Evolutionary conservation across 2,329 filamentous ascomycete species (phyloP), one percentile per base, ranked within the genome.

Genomic region (Alternaria sp.): DNA sequence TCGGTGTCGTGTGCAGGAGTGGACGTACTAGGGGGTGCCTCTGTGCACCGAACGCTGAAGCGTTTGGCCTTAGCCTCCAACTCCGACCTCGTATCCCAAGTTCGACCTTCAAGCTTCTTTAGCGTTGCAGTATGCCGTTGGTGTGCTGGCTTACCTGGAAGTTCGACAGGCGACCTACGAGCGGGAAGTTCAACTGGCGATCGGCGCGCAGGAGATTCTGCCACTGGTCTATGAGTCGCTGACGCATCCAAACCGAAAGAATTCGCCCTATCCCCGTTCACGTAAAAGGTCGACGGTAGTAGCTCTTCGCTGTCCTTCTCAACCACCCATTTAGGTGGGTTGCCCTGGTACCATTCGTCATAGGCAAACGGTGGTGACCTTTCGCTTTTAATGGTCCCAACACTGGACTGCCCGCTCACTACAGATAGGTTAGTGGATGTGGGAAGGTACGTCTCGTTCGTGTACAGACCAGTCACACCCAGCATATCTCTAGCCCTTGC

Each of bases 101-200:
- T n/a, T 25, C 33, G 59, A 14, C 60, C 63, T 33, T 65, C 56
- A 7, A 65, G 60, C 7, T 28, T 10, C 9, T 59, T 33, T 21
- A 59, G 46, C 6, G 58, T 61, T 6, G 37, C 30, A 21, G 46
- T 57, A n/a, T 64, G 45, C 15, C 45, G 55, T 23, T 30, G 44
- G 25, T 25, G 61, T 14, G 30, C 5, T 6, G 20, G 18, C 3
- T 43, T 25, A 14, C 30, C n/a, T 10, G 26, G 4, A 46, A 64
- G 43, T 10, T 66, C 61, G 11, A 47, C 45, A 5, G 23, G n/a
- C 33, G 12, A 10, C 6, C 6, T 4, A 0, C 49, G 37, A 14
- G 18, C 15, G 12, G 26, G 10, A 46, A 64, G 43, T 6, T 66
- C 61, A 6, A 47, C 25, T 10, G 30, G 23, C 28, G 11, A 18